Conservation (phyloP, 2,329 filamentous ascomycete species). For the Ascosphaera apis region DNA sequence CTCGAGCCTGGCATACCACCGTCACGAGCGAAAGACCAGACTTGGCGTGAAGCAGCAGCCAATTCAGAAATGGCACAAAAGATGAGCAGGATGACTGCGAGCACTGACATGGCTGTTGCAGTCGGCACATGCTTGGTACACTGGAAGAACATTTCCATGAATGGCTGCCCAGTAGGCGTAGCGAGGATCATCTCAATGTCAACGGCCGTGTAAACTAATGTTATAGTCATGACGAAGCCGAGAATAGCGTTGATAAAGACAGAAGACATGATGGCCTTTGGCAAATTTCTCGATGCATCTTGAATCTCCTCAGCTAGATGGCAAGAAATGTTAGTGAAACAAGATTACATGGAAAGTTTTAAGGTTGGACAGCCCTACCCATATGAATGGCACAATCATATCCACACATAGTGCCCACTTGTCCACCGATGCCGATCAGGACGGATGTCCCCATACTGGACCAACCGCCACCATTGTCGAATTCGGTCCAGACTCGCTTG, state of each 20-base stretch:
- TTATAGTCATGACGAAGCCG: constrained; percentile 34
- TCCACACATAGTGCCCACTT: constrained; percentile 19
- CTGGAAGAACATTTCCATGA: constrained; percentile 35
- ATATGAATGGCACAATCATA: constrained; percentile 23
- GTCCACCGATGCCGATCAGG: constrained; percentile 18
- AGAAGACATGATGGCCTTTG: constrained; percentile 26
- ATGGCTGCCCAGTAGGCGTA: constrained; percentile 29
- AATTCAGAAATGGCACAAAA: constrained; percentile 30
- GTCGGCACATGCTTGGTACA: constrained; percentile 26
- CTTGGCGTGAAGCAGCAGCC: constrained; percentile 32
- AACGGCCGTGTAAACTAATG: constrained; percentile 30
- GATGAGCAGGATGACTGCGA: constrained; percentile 27
- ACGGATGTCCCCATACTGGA: constrained; percentile 14
- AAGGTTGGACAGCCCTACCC: constrained; percentile 12
- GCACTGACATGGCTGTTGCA: constrained; percentile 26
- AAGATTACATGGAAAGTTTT: constrained; percentile 1
- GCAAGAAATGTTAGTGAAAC: not conserved
- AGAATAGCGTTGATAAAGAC: constrained; percentile 28
- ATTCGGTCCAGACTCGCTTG: constrained; percentile 18
- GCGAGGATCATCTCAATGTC: constrained; percentile 23
- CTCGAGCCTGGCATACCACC: constrained; percentile 17
- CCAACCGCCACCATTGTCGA: constrained; percentile 21
- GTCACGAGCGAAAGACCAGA: constrained; percentile 30
- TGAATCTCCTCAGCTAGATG: constrained; percentile 18
- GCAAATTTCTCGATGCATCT: constrained; percentile 27